Conservation (phyloP, 768 basidiomycete species). For the Nevesoporus exiguus region DNA sequence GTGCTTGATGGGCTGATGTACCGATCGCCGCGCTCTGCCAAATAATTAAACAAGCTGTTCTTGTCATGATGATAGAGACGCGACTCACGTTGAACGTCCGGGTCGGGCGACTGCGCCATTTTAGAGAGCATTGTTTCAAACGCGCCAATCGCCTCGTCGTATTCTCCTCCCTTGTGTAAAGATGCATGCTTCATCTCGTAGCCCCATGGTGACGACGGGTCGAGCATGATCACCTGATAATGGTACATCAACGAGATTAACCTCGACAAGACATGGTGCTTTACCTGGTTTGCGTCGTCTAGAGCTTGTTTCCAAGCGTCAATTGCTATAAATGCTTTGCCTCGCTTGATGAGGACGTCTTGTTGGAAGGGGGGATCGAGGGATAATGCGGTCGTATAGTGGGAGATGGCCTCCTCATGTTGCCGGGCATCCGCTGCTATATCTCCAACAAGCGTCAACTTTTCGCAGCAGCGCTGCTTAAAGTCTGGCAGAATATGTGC, state of each 20-base stretch:
- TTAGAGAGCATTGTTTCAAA: not conserved
- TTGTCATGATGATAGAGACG: too few species aligned
- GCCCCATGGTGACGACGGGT: not conserved
- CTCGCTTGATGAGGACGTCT: not conserved
- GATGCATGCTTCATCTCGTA: not conserved
- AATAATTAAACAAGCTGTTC: too few species aligned
- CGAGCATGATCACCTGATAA: not conserved
- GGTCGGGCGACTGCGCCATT: too few species aligned
- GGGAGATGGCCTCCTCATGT: not conserved
- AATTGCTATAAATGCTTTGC: not conserved
- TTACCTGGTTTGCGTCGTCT: not conserved
- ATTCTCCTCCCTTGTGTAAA: not conserved
- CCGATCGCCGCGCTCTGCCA: too few species aligned
- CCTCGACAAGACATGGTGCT: not conserved
- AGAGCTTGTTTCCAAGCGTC: not conserved
- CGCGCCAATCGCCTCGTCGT: not conserved
- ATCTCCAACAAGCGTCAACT: not conserved
- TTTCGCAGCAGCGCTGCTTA: too few species aligned
- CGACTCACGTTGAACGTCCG: too few species aligned
- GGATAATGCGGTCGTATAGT: not conserved
- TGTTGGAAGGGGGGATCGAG: not conserved
- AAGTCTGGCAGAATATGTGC: too few species aligned
- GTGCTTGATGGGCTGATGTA: too few species aligned
- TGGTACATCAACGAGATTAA: not conserved
- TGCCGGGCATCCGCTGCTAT: not conserved